Evolutionary conservation across 179 eudicot genomes (phyloP).

Genomic region (Drosera spatulata): DNA sequence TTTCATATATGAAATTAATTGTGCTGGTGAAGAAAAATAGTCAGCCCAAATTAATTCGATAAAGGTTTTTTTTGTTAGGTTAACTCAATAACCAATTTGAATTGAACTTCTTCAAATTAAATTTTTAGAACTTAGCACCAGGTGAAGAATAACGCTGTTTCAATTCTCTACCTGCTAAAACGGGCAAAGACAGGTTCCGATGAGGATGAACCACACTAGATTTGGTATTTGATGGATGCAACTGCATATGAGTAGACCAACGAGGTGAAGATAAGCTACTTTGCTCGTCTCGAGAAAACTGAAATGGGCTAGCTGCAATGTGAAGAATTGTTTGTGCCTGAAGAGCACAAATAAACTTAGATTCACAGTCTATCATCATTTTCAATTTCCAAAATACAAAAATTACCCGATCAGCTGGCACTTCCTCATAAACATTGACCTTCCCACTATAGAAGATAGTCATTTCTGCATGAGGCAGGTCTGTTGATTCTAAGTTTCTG

Average conservation of each 20-base stretch:
- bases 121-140: too few species aligned
- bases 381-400: conserved; percentile 8
- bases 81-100: too few species aligned
- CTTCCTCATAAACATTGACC: conserved; percentile 77
- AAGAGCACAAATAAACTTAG: not conserved
- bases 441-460: conserved; percentile 77
- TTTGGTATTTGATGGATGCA: conserved; percentile 31
- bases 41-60: not conserved
- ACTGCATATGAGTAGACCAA: conserved; percentile 28
- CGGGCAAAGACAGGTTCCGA: conserved; percentile 15
- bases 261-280: conserved; percentile 23
- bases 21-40: not conserved
- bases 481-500: conserved; percentile 42
- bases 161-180: conserved; percentile 19
- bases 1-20: not conserved
- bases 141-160: too few species aligned
- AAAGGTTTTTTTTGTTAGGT: too few species aligned
- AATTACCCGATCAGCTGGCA: conserved; percentile 76
- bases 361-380: not conserved
- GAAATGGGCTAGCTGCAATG: conserved; percentile 6
- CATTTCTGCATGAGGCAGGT: conserved; percentile 50
- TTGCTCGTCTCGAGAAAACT: conserved; percentile 34
- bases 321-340: conserved; percentile 3
- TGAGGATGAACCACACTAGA: conserved; percentile 16
- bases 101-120: too few species aligned